Evolutionary conservation across 768 basidiomycete species (phyloP).

Genomic region (Nidularia sp.): DNA sequence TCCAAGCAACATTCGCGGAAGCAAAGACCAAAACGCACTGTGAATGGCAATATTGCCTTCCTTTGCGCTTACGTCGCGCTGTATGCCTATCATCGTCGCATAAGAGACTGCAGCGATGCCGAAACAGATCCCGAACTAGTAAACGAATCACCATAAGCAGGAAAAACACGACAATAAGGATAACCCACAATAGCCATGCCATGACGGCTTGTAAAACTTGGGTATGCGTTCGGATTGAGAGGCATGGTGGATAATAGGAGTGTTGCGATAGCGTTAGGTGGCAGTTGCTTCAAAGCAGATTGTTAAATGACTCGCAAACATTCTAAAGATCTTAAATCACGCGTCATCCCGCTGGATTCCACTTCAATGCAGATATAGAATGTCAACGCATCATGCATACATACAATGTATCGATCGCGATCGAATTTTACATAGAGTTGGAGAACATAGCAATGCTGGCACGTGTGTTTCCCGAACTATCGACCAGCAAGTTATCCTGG

Average conservation of each 20-base stretch:
- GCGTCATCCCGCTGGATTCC: too few relatives aligned
- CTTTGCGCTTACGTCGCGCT: not conserved
- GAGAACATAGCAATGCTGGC: constrained; percentile 35
- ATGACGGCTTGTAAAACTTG: not conserved
- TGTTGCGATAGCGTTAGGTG: not conserved
- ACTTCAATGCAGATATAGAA: too few relatives aligned
- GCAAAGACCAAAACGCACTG: not conserved
- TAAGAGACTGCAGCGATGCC: not conserved
- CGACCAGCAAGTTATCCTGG: constrained; percentile 49
- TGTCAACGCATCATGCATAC: too few relatives aligned
- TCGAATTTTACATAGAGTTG: constrained; percentile 21
- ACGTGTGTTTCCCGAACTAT: constrained; percentile 39
- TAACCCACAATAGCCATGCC: not conserved
- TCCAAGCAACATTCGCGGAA: not conserved
- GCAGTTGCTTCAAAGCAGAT: too few relatives aligned
- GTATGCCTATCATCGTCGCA: not conserved
- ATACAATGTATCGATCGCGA: not conserved
- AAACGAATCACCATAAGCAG: not conserved
- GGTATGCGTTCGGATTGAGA: not conserved
- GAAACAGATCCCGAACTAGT: not conserved
- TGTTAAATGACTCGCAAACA: too few relatives aligned
- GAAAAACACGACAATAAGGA: not conserved
- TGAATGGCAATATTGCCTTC: not conserved
- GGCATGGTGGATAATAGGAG: not conserved
- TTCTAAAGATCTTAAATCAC: too few relatives aligned